A percentile compares a stretch with the other conserved stretches of the same genome.
These are phyloP conservation scores for Fomitopsis pinicola DNA, from an alignment of 1,284 basidiomycete species.

Conservation along the genomic window DNA sequence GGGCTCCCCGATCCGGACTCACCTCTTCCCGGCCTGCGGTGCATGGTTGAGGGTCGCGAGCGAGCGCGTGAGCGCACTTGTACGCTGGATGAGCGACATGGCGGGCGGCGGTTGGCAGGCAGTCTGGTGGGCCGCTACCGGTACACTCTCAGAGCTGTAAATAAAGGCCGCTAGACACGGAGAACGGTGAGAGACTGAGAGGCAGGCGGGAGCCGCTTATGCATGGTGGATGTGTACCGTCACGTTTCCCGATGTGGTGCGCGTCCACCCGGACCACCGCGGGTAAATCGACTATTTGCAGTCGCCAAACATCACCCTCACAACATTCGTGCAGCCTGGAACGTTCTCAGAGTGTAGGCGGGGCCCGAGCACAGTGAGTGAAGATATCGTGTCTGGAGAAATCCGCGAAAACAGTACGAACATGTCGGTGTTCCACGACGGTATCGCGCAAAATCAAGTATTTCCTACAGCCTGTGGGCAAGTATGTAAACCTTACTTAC, in stretches of 20 bases:
- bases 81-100: slow-evolving; percentile 16
- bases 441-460: too few relatives aligned
- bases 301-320: too few relatives aligned
- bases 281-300: too few relatives aligned
- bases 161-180: neutral
- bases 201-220: neutral
- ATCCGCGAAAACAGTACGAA: too few relatives aligned
- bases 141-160: neutral
- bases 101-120: neutral
- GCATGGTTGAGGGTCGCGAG: slow-evolving; percentile 33
- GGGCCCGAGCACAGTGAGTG: too few relatives aligned
- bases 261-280: too few relatives aligned
- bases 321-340: too few relatives aligned
- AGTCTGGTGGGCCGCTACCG: neutral
- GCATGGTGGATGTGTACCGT: slow-evolving; percentile 1
- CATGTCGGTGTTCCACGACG: too few relatives aligned
- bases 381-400: too few relatives aligned
- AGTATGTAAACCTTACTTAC: too few relatives aligned
- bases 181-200: neutral
- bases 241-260: neutral
- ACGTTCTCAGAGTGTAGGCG: too few relatives aligned
- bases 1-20: neutral
- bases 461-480: too few relatives aligned
- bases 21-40: slow-evolving; percentile 34
- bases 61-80: slow-evolving; percentile 22